Base-by-base conservation (phyloP, 2,329 filamentous ascomycete species). In the Botrytis aclada region DNA sequence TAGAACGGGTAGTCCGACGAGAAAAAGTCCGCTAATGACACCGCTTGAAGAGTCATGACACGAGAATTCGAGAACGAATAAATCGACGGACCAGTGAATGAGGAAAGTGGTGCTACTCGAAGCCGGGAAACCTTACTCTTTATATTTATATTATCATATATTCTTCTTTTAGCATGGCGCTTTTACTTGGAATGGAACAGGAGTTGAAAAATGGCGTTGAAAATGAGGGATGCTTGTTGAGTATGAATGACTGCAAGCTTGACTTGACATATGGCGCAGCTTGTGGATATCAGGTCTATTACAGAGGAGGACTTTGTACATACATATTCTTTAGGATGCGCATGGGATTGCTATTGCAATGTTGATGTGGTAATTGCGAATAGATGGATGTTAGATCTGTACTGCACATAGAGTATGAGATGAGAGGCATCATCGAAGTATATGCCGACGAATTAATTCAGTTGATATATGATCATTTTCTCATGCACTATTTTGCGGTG, bases 21-120 rank as follows among this genome's bases (percentile, higher is more conserved):
- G 88, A 77, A 90, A 90, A 80, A 90, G 87, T 74, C 87, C 88
- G 0, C 79, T 88, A 64, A 85, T 87, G 83, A 82, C 83, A 62
- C 84, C 87, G 25, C 74, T 88, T 70, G 80, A 84, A 74, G 85
- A 86, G 72, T 75, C 72, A 39, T 77, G 71, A 75, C 25, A 54
- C 37, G 43, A 41, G 34, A 34, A 63, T 37, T 18, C 18, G 29
- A 43, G 39, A 10, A 18, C 25, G 41, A 32, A 41, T 56, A 2
- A 34, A 37, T 25, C 32, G 18, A 32, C 18, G 22, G 37, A 41
- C 60, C 25, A 62, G 29, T 47, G 29, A 34, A 66, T 58, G 51
- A 58, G 34, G 37, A 60, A 69, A n/a, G 37, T 18, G 10, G 64
- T n/a, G 29, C 8, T 22, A n/a, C 3, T 10, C 25, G 4, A 56